These are phyloP conservation scores for Piloderma croceum DNA, from an alignment of 768 basidiomycete species.

Conservation along the genomic window DNA sequence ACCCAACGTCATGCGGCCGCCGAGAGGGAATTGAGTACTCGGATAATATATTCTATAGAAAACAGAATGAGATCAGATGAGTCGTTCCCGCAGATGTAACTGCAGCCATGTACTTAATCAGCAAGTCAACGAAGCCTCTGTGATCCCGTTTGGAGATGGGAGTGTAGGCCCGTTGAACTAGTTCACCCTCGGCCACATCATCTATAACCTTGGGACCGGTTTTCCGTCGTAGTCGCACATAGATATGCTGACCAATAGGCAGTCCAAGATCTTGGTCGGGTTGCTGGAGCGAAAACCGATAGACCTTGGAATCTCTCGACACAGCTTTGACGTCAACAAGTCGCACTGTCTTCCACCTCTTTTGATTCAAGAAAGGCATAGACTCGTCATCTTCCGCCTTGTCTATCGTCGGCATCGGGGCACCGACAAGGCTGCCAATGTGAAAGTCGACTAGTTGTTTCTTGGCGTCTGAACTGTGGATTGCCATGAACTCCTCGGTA, in stretches of 20 bases:
- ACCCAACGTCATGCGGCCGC: conserved; percentile 50
- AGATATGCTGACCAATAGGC: conserved; percentile 56
- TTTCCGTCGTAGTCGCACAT: conserved; percentile 41
- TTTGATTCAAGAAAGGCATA: conserved; percentile 36
- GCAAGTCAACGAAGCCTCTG: conserved; percentile 43
- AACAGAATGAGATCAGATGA: conserved; percentile 8
- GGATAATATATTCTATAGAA: conserved; percentile 40
- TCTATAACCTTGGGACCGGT: conserved; percentile 13
- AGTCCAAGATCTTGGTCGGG: conserved; percentile 43
- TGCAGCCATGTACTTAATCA: conserved; percentile 41
- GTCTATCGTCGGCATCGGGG: neutral
- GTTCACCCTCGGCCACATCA: conserved; percentile 27
- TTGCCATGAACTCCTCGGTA: conserved; percentile 60
- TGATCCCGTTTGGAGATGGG: conserved; percentile 43
- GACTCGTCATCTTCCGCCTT: conserved; percentile 6
- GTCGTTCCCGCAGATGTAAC: no score
- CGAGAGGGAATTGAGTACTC: conserved; percentile 27
- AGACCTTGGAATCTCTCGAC: conserved; percentile 46
- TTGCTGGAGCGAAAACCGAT: conserved; percentile 42
- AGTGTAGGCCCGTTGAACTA: conserved; percentile 56
- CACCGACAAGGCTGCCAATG: neutral
- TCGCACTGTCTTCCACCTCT: conserved; percentile 43
- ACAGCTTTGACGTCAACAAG: conserved; percentile 33
- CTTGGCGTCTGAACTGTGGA: conserved; percentile 51
- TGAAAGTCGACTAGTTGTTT: conserved; percentile 36